Base-by-base conservation (phyloP, 2,329 filamentous ascomycete species). In the Bipolaris sorokiniana region DNA sequence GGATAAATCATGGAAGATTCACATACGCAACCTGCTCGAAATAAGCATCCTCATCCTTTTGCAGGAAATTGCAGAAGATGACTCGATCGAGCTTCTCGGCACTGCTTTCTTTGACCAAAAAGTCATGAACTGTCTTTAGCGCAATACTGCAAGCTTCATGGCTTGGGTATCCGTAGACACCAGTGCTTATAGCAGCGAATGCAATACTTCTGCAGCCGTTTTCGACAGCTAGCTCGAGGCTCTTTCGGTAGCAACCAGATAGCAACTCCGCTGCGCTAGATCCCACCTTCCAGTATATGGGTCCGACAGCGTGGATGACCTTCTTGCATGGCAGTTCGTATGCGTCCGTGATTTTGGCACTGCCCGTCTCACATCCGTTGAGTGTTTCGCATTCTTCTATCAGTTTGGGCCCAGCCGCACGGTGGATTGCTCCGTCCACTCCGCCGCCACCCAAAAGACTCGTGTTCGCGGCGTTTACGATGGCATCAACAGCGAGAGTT, bases 231-330 rank as follows among this genome's bases (percentile, higher is more conserved):
- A 96, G 73, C 67, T 89, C 79, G 56, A 98, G 76, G 65, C 88
- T 89, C 40, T 80, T 85, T 7, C 80, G 80, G 74, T 99, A 99
- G 78, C 92, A 89, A 63, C 71, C 76, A 56, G 78, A 83, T 73
- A 89, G 72, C 36, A 86, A 68, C 56, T 72, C 67, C 13, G 76
- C 70, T 28, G 77, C 73, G 16, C 69, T 72, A 18, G 79, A 66
- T 11, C 72, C 70, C 16, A 80, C 72, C 0, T 67, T 65, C 50
- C 79, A 65, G 76, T 93, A 97, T 28, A 96, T 77, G 0, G 95
- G 95, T 0, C 95, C 95, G 3, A 97, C 94, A 16, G 95, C 87
- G 76, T 98, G 95, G 53, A 98, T 96, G 65, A 98, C 85, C 63
- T 90, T 88, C 56, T 85, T 83, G 68, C 88, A 89, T 0, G 92